Conservation (phyloP, 495 filamentous ascomycete species). For the Aspergillus ellipticus region DNA sequence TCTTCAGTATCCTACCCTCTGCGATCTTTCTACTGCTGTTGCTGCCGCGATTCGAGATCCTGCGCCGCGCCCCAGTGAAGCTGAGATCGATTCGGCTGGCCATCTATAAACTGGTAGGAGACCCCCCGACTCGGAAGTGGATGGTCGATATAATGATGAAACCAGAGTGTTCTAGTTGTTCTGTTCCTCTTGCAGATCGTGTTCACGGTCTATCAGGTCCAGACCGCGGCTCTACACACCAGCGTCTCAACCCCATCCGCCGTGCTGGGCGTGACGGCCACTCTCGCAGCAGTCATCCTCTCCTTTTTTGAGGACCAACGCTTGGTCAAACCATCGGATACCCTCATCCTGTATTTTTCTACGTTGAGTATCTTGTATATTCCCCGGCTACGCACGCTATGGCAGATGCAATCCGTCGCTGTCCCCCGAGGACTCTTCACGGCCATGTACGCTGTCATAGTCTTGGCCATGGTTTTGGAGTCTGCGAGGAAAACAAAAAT, state of each 20-base stretch:
- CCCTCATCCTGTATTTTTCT: conserved; percentile 4
- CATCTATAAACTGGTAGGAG: conserved; percentile 7
- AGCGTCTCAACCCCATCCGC: not conserved
- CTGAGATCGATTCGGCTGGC: not conserved
- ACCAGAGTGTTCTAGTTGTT: not conserved
- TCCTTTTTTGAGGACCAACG: conserved; percentile 6
- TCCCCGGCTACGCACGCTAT: conserved; percentile 5
- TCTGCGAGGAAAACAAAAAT: not conserved
- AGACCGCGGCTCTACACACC: not conserved
- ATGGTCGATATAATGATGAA: not conserved
- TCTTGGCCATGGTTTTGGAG: not conserved
- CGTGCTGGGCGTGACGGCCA: not conserved
- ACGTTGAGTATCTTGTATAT: not conserved
- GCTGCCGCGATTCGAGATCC: not conserved
- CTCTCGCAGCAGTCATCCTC: not conserved
- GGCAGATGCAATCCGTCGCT: not conserved
- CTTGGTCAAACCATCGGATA: conserved; percentile 4
- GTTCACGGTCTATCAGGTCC: not conserved
- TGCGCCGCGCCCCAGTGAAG: not conserved
- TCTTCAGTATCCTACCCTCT: conserved; percentile 1
- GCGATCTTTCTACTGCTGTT: conserved; percentile 1
- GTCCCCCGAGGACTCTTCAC: not conserved
- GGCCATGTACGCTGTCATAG: not conserved
- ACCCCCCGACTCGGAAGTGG: not conserved
- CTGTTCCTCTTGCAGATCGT: conserved; percentile 2